A percentile compares a stretch with the other conserved stretches of the same genome.
These are phyloP conservation scores for Pyropia yezoensis DNA, from an alignment of 23 red algal genomes.

Conservation along the genomic window DNA sequence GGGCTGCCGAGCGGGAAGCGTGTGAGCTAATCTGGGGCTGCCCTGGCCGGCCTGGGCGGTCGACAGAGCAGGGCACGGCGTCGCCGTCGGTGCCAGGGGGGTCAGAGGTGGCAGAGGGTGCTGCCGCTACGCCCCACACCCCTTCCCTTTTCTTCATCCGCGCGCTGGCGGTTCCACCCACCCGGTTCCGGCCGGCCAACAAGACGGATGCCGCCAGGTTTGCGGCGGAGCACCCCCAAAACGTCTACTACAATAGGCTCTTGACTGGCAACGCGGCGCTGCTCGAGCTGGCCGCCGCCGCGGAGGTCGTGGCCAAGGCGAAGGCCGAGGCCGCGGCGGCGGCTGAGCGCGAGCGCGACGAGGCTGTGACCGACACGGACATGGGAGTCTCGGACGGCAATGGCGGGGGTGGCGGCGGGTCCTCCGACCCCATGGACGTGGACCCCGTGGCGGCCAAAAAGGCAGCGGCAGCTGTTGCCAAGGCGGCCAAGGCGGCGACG, in stretches of 20 bases:
- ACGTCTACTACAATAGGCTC: slow-evolving; percentile 59
- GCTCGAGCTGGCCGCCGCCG: slow-evolving; percentile 11
- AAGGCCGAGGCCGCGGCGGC: slow-evolving; percentile 2
- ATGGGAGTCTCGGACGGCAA: neutral
- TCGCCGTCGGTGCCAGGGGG: neutral
- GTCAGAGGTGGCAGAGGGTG: neutral
- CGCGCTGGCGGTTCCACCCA: slow-evolving; percentile 61
- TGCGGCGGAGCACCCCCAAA: slow-evolving; percentile 82
- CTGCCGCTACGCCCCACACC: neutral
- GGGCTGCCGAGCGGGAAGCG: slow-evolving; percentile 31
- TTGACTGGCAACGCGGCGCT: slow-evolving; percentile 28
- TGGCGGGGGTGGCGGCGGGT: neutral
- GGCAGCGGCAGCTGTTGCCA: neutral
- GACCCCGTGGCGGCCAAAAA: neutral
- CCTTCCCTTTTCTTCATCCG: slow-evolving; percentile 56
- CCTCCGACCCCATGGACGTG: neutral
- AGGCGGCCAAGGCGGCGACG: neutral
- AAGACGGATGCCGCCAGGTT: slow-evolving; percentile 20
- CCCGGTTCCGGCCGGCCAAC: slow-evolving; percentile 64
- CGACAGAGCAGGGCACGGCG: neutral
- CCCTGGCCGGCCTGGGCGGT: slow-evolving; percentile 8
- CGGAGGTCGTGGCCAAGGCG: slow-evolving; percentile 9
- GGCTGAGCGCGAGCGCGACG: slow-evolving; percentile 1
- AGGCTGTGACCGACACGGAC: neutral
- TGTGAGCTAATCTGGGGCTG: slow-evolving; percentile 47